Percentiles rank a stretch among this genome's conserved stretches.
Evolutionary conservation across 495 filamentous ascomycete genomes (phyloP).

Genomic region (Podospora appendiculata): DNA sequence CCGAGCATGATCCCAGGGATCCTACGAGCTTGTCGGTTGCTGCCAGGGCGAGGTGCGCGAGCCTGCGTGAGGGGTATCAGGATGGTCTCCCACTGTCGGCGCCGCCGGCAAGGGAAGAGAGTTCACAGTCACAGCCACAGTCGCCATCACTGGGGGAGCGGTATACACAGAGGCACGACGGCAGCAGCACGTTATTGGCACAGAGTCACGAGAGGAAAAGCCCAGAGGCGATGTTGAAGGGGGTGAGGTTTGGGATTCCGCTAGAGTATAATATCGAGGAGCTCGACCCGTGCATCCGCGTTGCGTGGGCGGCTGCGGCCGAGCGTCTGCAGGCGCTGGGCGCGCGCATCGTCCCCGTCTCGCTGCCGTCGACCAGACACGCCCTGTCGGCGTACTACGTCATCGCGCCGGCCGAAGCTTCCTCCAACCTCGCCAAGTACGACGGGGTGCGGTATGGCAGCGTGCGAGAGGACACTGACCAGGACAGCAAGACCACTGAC

Average conservation of each 20-base stretch:
- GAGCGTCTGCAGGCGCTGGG: slow-evolving; percentile 49
- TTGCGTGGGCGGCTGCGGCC: slow-evolving; percentile 59
- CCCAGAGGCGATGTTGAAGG: slow-evolving; percentile 22
- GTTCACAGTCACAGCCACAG: neutral
- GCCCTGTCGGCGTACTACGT: slow-evolving; percentile 93
- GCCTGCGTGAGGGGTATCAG: slow-evolving; percentile 29
- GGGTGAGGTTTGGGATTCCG: slow-evolving; percentile 61
- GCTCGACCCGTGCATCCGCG: slow-evolving; percentile 55
- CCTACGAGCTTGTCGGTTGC: slow-evolving; percentile 61
- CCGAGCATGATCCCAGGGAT: slow-evolving; percentile 61
- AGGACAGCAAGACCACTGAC: slow-evolving; percentile 17
- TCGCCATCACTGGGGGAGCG: no score
- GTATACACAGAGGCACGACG: no score
- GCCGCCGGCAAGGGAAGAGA: neutral
- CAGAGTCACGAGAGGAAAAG: no score
- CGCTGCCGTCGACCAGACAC: slow-evolving; percentile 74
- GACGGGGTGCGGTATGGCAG: slow-evolving; percentile 87
- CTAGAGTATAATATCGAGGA: slow-evolving; percentile 83
- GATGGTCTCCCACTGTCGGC: slow-evolving; percentile 5
- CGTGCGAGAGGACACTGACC: slow-evolving; percentile 21
- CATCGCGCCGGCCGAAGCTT: slow-evolving; percentile 89
- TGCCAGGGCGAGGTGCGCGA: slow-evolving; percentile 47
- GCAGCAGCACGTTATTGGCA: neutral
- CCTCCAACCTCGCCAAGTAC: slow-evolving; percentile 95
- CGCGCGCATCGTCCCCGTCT: slow-evolving; percentile 64